phyloP scores from a whole-genome alignment of 257 asterid species.

The Cinchona pubescens region DNA sequence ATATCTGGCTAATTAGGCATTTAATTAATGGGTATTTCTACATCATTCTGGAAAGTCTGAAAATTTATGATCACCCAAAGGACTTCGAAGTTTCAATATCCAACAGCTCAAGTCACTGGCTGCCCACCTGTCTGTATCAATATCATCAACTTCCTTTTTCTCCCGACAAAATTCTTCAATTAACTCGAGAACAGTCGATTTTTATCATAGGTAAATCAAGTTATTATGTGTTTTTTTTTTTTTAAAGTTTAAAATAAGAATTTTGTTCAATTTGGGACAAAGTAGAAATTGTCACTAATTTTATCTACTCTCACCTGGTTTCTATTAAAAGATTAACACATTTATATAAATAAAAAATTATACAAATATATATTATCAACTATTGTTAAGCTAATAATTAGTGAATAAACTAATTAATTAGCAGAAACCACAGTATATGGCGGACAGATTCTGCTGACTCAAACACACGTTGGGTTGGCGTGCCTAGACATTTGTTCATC shows the following conservation, averaged over 20 bases:
- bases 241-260: too few relatives aligned
- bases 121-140: neutral
- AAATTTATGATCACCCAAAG: neutral
- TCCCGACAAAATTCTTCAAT: neutral
- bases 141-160: neutral
- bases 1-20: too few relatives aligned
- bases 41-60: neutral
- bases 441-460: constrained; percentile 18
- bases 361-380: neutral
- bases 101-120: neutral
- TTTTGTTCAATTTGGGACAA: neutral
- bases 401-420: neutral
- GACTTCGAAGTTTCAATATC: neutral
- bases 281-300: neutral
- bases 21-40: neutral
- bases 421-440: neutral
- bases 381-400: neutral
- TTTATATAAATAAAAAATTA: neutral
- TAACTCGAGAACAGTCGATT: too few relatives aligned
- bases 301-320: neutral
- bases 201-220: neutral
- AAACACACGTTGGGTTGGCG: constrained; percentile 19
- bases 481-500: neutral
- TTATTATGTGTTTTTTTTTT: too few relatives aligned
- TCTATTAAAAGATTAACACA: neutral